phyloP scores from a whole-genome alignment of 2,329 filamentous ascomycete species.

The Lasiodiplodia citricola region DNA sequence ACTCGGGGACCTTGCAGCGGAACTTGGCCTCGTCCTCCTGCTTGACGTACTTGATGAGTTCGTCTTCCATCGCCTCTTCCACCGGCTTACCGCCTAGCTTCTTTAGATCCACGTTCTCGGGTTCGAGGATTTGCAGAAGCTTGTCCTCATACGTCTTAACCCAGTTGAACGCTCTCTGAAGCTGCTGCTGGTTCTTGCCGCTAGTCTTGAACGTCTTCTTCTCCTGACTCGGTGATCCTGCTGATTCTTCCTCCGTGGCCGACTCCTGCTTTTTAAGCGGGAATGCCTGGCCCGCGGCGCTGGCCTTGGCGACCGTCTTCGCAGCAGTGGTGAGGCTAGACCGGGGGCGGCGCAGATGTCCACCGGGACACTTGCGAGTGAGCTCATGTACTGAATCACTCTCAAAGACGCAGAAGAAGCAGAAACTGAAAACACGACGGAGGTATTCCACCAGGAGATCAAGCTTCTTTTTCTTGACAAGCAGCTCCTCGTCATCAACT shows the following conservation, averaged over 20 bases:
- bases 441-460: constrained; percentile 96
- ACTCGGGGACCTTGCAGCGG: constrained; percentile 95
- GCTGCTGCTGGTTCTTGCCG: constrained; percentile 85
- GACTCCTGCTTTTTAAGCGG: constrained; percentile 79
- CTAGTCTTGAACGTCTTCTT: constrained; percentile 71
- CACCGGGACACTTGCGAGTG: constrained; percentile 92
- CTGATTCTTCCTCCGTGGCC: constrained; percentile 65
- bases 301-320: constrained; percentile 84
- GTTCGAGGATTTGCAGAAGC: constrained; percentile 88
- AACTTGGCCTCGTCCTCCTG: constrained; percentile 98
- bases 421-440: constrained; percentile 96
- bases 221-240: constrained; percentile 69
- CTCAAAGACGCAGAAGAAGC: constrained; percentile 99
- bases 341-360: constrained; percentile 90
- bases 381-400: constrained; percentile 96
- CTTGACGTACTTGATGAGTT: constrained; percentile 86
- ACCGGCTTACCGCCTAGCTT: constrained; percentile 89
- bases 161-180: constrained; percentile 97
- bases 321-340: constrained; percentile 82
- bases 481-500: constrained; percentile 84
- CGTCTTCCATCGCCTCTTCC: constrained; percentile 85
- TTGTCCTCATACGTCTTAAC: constrained; percentile 99
- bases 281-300: constrained; percentile 80
- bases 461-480: constrained; percentile 94
- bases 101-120: constrained; percentile 81